phyloP scores from a whole-genome alignment of 2,329 filamentous ascomycete genomes.

The Alternaria gaisen region DNA sequence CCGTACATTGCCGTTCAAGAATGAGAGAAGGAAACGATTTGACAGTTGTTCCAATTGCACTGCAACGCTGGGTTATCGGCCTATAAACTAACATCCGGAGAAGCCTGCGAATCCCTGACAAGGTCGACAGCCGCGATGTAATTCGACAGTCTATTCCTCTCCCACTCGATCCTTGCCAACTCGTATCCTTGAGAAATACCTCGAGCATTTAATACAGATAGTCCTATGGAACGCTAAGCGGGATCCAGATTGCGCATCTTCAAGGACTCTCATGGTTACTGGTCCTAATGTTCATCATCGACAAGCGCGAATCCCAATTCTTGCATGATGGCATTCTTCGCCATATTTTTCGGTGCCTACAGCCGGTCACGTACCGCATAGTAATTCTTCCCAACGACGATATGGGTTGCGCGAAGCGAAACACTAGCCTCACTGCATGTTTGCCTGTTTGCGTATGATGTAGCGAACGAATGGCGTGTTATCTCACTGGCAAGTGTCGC shows the following conservation, averaged over 20 bases:
- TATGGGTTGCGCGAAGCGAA: conserved; percentile 17
- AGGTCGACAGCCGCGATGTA: no score
- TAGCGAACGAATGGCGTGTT: conserved; percentile 10
- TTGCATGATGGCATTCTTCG: neutral
- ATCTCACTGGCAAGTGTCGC: neutral
- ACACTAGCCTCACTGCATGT: conserved; percentile 15
- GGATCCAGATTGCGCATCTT: neutral
- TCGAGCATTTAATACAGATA: no score
- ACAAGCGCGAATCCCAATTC: neutral
- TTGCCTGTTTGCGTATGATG: conserved; percentile 17
- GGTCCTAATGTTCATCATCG: neutral
- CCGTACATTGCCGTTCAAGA: neutral
- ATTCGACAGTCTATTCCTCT: no score
- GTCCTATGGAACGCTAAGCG: no score
- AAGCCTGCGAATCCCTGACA: no score
- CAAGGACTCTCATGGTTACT: neutral
- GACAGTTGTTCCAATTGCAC: rapidly evolving
- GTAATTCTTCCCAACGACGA: conserved; percentile 14
- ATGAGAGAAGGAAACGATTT: neutral
- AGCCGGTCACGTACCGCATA: conserved; percentile 9
- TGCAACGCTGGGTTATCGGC: neutral
- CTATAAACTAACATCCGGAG: neutral
- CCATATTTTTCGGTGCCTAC: conserved; percentile 8
- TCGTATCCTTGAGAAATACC: no score
- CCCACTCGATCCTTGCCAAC: no score